A percentile compares a stretch with the other conserved stretches of the same genome.
phyloP scores from a whole-genome alignment of 768 basidiomycete species.

The Auricularia sp. region DNA sequence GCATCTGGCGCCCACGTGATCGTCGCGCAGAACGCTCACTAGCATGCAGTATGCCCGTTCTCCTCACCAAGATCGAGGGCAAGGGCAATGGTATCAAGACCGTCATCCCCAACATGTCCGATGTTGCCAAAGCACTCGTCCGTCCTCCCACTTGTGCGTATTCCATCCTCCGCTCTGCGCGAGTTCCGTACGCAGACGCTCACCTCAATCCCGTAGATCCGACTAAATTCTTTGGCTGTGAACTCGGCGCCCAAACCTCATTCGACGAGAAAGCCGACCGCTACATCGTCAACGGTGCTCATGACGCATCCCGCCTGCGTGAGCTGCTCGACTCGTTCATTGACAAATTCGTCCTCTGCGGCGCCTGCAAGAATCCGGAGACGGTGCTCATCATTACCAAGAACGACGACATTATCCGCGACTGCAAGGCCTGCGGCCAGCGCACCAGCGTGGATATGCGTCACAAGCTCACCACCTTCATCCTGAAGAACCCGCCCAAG shows the following conservation, averaged over 20 bases:
- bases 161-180: background rate
- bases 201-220: constrained; percentile 43
- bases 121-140: constrained; percentile 89
- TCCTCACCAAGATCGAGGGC: constrained; percentile 94
- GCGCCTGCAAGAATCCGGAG: constrained; percentile 97
- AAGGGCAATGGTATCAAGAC: constrained; percentile 99
- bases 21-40: background rate
- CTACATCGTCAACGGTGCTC: constrained; percentile 97
- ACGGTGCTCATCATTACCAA: constrained; percentile 91
- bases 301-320: constrained; percentile 81
- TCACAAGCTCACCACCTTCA: constrained; percentile 93
- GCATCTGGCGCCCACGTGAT: constrained; percentile 10
- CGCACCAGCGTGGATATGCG: constrained; percentile 90
- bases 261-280: constrained; percentile 95
- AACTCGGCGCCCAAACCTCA: constrained; percentile 95
- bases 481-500: constrained; percentile 94
- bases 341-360: constrained; percentile 96
- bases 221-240: constrained; percentile 98
- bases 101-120: constrained; percentile 96
- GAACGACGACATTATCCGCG: constrained; percentile 80
- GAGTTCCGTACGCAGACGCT: background rate
- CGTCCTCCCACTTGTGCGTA: constrained; percentile 69
- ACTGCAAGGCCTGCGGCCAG: constrained; percentile 98
- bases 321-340: constrained; percentile 96
- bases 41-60: constrained; percentile 76